These are phyloP conservation scores for Aureobasidium sp. DNA, from an alignment of 2,329 filamentous ascomycete genomes.

Conservation along the genomic window DNA sequence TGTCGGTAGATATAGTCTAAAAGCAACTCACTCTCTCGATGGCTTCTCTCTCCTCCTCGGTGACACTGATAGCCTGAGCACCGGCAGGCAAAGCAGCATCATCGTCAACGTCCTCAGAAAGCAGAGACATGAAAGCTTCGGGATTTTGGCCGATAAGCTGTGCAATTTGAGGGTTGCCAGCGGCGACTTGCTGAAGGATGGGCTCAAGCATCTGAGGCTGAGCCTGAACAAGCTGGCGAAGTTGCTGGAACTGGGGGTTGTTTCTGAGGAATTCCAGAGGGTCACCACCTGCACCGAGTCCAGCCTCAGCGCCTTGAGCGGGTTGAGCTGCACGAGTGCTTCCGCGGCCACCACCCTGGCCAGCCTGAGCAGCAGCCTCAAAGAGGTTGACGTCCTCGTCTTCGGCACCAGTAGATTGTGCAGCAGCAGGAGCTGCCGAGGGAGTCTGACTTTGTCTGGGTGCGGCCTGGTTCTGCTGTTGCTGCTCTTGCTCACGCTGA, in stretches of 20 bases:
- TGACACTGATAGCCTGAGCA: constrained; percentile 81
- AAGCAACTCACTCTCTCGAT: constrained; percentile 71
- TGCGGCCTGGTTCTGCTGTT: constrained; percentile 4
- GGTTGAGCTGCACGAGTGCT: constrained; percentile 30
- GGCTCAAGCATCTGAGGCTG: constrained; percentile 98
- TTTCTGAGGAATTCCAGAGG: constrained; percentile 83
- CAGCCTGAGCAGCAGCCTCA: constrained; percentile 77
- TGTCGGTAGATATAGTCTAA: constrained; percentile 5
- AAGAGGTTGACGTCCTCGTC: constrained; percentile 78
- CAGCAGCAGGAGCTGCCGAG: constrained; percentile 29
- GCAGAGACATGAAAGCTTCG: constrained; percentile 81
- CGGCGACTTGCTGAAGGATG: constrained; percentile 89
- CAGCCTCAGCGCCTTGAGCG: constrained; percentile 32
- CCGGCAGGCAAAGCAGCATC: constrained; percentile 80
- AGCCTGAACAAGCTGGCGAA: constrained; percentile 93
- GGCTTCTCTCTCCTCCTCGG: constrained; percentile 90
- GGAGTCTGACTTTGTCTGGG: constrained; percentile 19
- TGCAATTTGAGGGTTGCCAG: constrained; percentile 89
- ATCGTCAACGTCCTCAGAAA: constrained; percentile 76
- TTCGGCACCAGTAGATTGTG: constrained; percentile 36
- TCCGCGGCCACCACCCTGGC: constrained; percentile 38
- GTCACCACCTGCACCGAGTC: constrained; percentile 39
- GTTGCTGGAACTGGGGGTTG: constrained; percentile 95
- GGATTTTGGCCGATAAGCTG: constrained; percentile 86
- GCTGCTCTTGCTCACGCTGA: constrained; percentile 55